Evolutionary conservation across 2,329 filamentous ascomycete species (phyloP), one percentile per base, ranked within the genome.

Genomic region (Neonectria punicea): DNA sequence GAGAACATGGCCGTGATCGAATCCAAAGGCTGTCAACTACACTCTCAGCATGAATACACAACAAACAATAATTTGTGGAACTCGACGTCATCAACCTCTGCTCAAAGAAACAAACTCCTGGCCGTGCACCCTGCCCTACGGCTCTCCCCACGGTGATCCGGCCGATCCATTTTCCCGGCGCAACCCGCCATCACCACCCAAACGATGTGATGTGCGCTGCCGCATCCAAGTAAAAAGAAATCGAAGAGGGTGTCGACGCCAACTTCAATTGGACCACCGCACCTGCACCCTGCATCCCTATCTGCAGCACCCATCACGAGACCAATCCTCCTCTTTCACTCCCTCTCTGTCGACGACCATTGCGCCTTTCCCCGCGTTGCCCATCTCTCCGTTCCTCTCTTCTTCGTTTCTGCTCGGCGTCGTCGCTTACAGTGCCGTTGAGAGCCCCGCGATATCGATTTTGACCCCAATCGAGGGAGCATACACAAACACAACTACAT

Each of bases 121-220:
- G 14, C 25, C 25, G 25, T 25, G 25, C 25, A 25, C 25, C 25
- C 25, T 25, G 25, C 25, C 25, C 25, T 25, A 25, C 25, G 25
- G 25, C 25, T 43, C 59, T 56, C n/a, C 47, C 34, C 43, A 53
- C 72, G 70, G 68, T 53, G 54, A 53, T 53, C 62, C 75, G 75
- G 75, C 66, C 61, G 60, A 72, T 72, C 71, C 68, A 67, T 75
- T 77, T 69, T 66, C 73, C 74, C 69, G 61, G 28, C 28, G 11
- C 54, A 57, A 56, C 50, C 22, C 28, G 41, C 32, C 34, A 44
- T 58, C 59, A 60, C 50, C 20, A 54, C 61, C 43, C 63, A 71
- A 67, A 61, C 47, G 41, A 11, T 30, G 22, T 34, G 41, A 11
- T 25, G 22, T 34, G 22, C 25, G 44, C 41, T 41, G 49, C 57